Evolutionary conservation across 345 rosid species (phyloP).

Genomic region (Salix dunnii): DNA sequence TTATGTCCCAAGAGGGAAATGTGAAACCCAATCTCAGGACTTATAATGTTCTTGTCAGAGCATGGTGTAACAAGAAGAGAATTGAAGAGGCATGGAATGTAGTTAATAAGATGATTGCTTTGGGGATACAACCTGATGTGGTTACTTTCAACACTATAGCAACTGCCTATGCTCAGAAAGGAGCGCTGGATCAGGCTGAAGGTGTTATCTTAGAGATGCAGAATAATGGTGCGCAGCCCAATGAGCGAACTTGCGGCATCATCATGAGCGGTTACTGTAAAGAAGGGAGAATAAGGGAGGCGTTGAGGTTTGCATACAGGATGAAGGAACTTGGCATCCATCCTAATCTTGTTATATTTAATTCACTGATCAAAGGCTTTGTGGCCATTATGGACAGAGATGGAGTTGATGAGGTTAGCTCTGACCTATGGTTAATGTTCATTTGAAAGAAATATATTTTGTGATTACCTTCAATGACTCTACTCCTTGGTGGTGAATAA

Average conservation of each 20-base stretch:
- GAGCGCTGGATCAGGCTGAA: slow-evolving; percentile 49
- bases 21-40: slow-evolving; percentile 58
- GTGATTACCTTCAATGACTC: background rate
- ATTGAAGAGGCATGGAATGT: slow-evolving; percentile 53
- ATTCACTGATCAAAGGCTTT: slow-evolving; percentile 60
- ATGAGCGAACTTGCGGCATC: slow-evolving; percentile 56
- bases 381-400: slow-evolving; percentile 58
- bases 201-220: slow-evolving; percentile 41
- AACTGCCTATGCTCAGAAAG: slow-evolving; percentile 49
- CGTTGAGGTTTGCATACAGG: slow-evolving; percentile 44
- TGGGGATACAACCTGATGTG: slow-evolving; percentile 47
- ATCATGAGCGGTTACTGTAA: slow-evolving; percentile 54
- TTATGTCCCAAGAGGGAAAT: slow-evolving; percentile 39
- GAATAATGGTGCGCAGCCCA: slow-evolving; percentile 40
- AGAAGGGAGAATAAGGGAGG: slow-evolving; percentile 52
- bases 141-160: slow-evolving; percentile 65
- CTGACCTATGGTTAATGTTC: background rate
- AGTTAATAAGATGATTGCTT: slow-evolving; percentile 47
- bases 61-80: slow-evolving; percentile 59
- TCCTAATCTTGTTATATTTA: slow-evolving; percentile 51
- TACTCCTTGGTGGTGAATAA: background rate
- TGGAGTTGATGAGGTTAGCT: slow-evolving; percentile 55
- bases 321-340: slow-evolving; percentile 48
- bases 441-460: background rate
- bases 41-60: slow-evolving; percentile 55